phyloP scores from a whole-genome alignment of 1,284 basidiomycete genomes.

The Apiotrichum sp. region DNA sequence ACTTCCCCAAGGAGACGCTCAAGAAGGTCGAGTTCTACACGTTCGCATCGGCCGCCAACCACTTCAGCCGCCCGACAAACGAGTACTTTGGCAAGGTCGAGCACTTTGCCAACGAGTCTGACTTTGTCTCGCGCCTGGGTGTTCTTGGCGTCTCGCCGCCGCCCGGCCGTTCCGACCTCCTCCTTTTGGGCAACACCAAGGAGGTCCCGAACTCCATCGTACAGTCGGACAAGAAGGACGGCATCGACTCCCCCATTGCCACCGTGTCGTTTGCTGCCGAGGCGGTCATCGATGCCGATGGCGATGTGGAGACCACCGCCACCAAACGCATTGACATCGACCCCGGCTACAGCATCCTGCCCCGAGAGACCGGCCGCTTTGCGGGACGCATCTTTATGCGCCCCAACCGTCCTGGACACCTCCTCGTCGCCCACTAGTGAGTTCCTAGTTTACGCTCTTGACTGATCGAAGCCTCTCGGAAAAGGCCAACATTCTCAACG shows the following conservation, averaged over 20 bases:
- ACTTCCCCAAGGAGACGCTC: constrained; percentile 22
- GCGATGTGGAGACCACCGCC: no score
- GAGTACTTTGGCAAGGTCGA: constrained; percentile 23
- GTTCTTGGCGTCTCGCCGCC: background rate
- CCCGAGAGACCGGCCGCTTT: constrained; percentile 14
- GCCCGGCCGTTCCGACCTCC: background rate
- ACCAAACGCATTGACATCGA: background rate
- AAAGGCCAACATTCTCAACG: constrained; percentile 21
- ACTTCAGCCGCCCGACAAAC: constrained; percentile 22
- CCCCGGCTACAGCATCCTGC: constrained; percentile 9
- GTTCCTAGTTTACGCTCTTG: background rate
- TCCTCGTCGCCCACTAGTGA: constrained; percentile 25
- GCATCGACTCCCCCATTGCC: no score
- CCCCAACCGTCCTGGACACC: constrained; percentile 21
- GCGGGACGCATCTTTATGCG: background rate
- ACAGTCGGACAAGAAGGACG: no score
- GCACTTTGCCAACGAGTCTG: constrained; percentile 34
- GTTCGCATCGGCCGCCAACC: constrained; percentile 35
- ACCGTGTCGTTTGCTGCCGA: no score
- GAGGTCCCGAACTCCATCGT: no score
- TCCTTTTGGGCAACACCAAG: no score
- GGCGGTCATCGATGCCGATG: no score
- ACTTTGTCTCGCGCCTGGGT: constrained; percentile 32
- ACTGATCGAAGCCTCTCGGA: constrained; percentile 6
- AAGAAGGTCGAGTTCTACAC: constrained; percentile 37